These are phyloP conservation scores for Agrocybe pediades DNA, from an alignment of 768 basidiomycete species.

Conservation along the genomic window DNA sequence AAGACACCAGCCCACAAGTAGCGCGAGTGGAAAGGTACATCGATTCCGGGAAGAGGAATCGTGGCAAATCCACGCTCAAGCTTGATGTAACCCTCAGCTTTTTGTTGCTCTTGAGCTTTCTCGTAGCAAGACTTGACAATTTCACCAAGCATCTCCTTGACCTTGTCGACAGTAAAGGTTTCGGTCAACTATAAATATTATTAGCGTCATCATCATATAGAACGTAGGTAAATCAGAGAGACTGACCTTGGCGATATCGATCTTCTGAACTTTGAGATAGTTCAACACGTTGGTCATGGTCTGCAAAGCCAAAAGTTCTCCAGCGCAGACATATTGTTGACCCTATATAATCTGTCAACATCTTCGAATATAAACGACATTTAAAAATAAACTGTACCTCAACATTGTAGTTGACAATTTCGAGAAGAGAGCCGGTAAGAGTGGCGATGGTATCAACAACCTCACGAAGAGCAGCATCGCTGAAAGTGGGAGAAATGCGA, in stretches of 20 bases:
- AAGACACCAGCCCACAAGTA: conserved; percentile 99
- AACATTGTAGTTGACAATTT: conserved; percentile 97
- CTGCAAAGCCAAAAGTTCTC: conserved; percentile 91
- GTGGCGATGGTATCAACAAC: conserved; percentile 90
- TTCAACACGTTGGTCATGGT: conserved; percentile 96
- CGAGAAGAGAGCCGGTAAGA: conserved; percentile 78
- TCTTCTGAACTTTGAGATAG: conserved; percentile 94
- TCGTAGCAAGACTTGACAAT: conserved; percentile 85
- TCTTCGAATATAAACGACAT: neutral
- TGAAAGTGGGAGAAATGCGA: conserved; percentile 92
- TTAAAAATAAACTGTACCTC: conserved; percentile 52
- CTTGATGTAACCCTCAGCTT: conserved; percentile 84
- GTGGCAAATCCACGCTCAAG: conserved; percentile 97
- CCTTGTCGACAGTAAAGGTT: conserved; percentile 86
- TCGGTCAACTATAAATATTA: conserved; percentile 68
- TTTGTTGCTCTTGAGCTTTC: conserved; percentile 76
- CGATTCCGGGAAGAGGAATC: conserved; percentile 94
- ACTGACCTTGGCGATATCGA: conserved; percentile 84
- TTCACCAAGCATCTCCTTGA: conserved; percentile 93
- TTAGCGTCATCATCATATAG: conserved; percentile 4
- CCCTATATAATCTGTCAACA: conserved; percentile 53
- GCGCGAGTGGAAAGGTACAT: conserved; percentile 99
- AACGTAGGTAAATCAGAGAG: neutral
- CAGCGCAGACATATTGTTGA: conserved; percentile 99
- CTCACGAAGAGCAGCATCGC: conserved; percentile 93